A percentile compares a stretch with the other conserved stretches of the same genome.
phyloP scores from a whole-genome alignment of 495 filamentous ascomycete genomes.

The Wilcoxina mikolae region DNA sequence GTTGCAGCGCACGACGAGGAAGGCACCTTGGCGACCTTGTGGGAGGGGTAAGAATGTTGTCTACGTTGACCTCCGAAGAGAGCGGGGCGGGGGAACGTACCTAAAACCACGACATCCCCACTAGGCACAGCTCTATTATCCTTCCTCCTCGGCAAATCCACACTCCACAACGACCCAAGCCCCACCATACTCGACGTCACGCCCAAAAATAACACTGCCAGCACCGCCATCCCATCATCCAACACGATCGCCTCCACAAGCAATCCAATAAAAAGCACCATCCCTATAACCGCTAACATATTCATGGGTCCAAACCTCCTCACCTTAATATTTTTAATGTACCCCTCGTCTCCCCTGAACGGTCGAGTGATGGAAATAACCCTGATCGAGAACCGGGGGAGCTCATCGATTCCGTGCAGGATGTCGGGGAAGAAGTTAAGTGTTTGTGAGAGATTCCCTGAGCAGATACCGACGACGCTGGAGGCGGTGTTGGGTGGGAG shows the following conservation, averaged over 20 bases:
- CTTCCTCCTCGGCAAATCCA: constrained; percentile 37
- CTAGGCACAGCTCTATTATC: constrained; percentile 37
- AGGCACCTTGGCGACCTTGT: constrained; percentile 41
- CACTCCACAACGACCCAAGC: constrained; percentile 41
- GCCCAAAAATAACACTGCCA: constrained; percentile 36
- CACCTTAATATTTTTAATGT: constrained; percentile 30
- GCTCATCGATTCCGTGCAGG: constrained; percentile 1
- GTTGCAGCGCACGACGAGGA: constrained; percentile 45
- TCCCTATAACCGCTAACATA: constrained; percentile 24
- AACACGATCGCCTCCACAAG: constrained; percentile 34
- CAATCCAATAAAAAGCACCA: constrained; percentile 35
- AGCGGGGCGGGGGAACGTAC: not conserved
- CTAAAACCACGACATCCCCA: constrained; percentile 46
- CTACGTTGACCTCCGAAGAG: constrained; percentile 9
- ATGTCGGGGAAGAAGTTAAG: constrained; percentile 7
- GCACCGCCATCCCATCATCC: constrained; percentile 41
- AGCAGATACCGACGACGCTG: constrained; percentile 16
- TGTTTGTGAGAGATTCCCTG: not conserved
- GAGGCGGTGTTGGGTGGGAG: not conserved
- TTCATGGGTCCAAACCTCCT: not conserved
- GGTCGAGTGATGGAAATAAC: not conserved
- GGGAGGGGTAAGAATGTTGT: constrained; percentile 44
- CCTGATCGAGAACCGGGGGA: constrained; percentile 3
- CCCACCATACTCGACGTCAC: constrained; percentile 38
- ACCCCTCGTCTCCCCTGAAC: constrained; percentile 26